Base-by-base conservation (phyloP, 1,284 basidiomycete species). In the Malassezia nana region DNA sequence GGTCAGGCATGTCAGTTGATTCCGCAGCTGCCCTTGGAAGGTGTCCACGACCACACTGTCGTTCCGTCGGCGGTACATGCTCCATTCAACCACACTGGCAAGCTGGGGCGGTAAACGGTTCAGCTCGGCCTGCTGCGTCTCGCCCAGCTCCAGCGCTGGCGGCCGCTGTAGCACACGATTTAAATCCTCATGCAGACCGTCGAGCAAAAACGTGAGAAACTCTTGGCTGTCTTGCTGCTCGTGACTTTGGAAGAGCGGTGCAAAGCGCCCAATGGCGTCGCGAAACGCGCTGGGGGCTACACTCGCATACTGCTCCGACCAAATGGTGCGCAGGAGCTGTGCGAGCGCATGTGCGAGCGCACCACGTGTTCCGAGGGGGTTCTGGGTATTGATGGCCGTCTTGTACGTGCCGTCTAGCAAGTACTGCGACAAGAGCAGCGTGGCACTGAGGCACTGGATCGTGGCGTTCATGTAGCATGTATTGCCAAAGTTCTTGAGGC, bases 331-430 rank as follows among this genome's bases (percentile, higher is more conserved):
- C 50, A 98, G 75, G 45, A 96, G 80, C 59, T 81, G 81, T 1
- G 89, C 85, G 72, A 95, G 92, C 4, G 89, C 84, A 25, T 79
- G 78, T 1, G 89, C 87, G 13, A 98, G 77, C 28, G 80, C 80
- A 0, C 94, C 94, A 68, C 89, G 85, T 0, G 89, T 89, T 2
- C 92, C 91, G 45, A 95, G 76, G 1, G 85, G 82, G 74, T 98
- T 96, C 49, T 83, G 74, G 71, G 82, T 81, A 72, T 99, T 98
- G 67, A 99, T 84, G 3, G 87, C 87, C 60, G 76, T 81, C 75
- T 83, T 86, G 83, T 88, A 96, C 32, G 84, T 80, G 1, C 87
- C 86, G 40, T 69, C 70, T 6, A 74, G 59, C 50, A 74, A 35
- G 45, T 68, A 73, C 4, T 64, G 48, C 22, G 72, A 59, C 7